Conservation (phyloP, 345 rosid genomes). For the Melaleuca quinquenervia region DNA sequence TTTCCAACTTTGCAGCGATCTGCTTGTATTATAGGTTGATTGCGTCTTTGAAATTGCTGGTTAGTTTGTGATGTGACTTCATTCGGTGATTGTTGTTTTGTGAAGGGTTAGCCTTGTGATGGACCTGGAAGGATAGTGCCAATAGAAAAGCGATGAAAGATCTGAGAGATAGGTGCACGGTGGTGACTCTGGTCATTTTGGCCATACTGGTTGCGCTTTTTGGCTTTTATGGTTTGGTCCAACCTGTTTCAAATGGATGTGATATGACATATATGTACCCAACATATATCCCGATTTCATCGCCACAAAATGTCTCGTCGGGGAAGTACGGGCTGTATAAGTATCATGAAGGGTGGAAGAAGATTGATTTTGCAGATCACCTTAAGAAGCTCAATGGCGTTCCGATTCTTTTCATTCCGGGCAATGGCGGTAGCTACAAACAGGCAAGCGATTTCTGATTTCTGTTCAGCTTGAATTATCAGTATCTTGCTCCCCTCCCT, state of each 20-base stretch:
- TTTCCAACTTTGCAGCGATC: not conserved
- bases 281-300: constrained; percentile 72
- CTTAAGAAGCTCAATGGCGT: constrained; percentile 80
- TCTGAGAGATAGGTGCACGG: constrained; percentile 35
- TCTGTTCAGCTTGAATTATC: not conserved
- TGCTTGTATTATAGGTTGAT: not conserved
- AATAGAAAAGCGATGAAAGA: constrained; percentile 20
- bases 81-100: not conserved
- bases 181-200: constrained; percentile 26
- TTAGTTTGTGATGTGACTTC: not conserved
- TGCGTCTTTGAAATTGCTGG: not conserved
- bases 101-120: not conserved
- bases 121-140: not conserved
- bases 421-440: constrained; percentile 96
- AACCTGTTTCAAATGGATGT: constrained; percentile 84
- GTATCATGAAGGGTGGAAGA: constrained; percentile 98
- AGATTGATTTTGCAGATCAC: constrained; percentile 73
- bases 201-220: constrained; percentile 42
- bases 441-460: constrained; percentile 31
- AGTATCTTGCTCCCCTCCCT: not conserved
- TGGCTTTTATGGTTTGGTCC: constrained; percentile 49
- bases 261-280: constrained; percentile 98
- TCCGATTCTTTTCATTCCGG: constrained; percentile 93
- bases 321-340: constrained; percentile 66
- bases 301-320: constrained; percentile 21